Base-by-base conservation (phyloP, 805 yeast genomes). In the Candida germanica region DNA sequence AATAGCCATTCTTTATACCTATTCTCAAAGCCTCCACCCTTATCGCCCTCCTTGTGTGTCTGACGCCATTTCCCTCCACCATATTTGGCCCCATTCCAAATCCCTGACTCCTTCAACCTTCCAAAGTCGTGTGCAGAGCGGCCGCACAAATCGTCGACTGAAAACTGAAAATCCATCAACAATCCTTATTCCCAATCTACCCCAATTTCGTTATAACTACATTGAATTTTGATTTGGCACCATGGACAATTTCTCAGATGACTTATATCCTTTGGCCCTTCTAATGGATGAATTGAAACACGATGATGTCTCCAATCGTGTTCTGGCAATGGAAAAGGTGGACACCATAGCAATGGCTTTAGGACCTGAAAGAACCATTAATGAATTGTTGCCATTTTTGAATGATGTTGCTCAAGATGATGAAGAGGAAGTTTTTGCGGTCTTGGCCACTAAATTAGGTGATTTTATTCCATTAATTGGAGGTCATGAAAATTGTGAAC, bases 391-490 rank as follows among this genome's bases (percentile, higher is more conserved):
- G 36, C 97, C 98, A 24, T 93, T 91, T 53, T 72, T 93, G 43
- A 87, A 82, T 48, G 89, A 83, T 43, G 93, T 83, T 17, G 87
- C 89, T 7, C 93, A 86, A 47, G 99, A 93, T 51, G 99, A 94
- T 58, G 99, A 93, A 64, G 99, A 93, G 61, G 99, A 93, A 64
- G 96, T 93, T 5, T 83, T 91, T 61, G 87, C 96, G 1, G 91
- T 88, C 14, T 73, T 94, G 44, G 97, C 97, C 3, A 87, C 83
- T 49, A 91, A 89, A 67, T 66, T 93, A 49, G 95, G 95, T 14
- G 76, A 77, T 39, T 91, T 93, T 58, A 79, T 88, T 23, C 95
- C 96, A 4, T 76, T 79, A 41, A 79, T 93, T 39, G 99, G 98
- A 31, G 98, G 98, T 24, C 69, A 64, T 41, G 55, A 56, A 34